Conservation (phyloP, 83 land plant species). For the Picea engelmannii region DNA sequence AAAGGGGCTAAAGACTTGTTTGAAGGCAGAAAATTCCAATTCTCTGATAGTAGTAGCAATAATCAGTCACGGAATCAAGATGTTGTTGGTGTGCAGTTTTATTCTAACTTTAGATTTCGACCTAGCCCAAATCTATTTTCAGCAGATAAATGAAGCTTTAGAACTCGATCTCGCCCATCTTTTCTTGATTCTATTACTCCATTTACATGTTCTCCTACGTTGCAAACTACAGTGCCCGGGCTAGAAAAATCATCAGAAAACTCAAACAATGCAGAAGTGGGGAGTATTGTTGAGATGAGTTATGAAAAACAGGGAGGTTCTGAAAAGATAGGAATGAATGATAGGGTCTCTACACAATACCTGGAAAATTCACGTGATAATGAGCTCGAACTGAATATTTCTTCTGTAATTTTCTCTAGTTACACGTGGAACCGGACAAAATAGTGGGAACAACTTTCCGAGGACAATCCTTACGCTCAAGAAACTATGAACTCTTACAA, state of each 20-base stretch:
- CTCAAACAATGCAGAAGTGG: background rate
- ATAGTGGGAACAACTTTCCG: too few relatives aligned
- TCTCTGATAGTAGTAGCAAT: constrained; percentile 3
- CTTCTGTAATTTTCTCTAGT: too few relatives aligned
- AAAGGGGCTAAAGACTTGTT: background rate
- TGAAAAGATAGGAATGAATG: constrained; percentile 11
- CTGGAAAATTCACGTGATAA: too few relatives aligned
- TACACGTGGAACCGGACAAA: too few relatives aligned
- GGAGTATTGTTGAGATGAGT: constrained; percentile 4
- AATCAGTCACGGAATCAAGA: background rate
- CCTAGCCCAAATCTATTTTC: background rate
- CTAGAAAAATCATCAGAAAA: constrained; percentile 16
- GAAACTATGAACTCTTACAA: too few relatives aligned
- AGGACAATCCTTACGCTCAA: too few relatives aligned
- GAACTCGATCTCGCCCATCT: constrained; percentile 46
- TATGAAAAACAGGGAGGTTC: constrained; percentile 5
- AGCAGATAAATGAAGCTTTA: constrained; percentile 9
- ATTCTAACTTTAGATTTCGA: background rate
- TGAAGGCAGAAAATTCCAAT: background rate
- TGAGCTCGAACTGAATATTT: too few relatives aligned
- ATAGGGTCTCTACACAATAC: background rate
- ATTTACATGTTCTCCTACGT: constrained; percentile 26
- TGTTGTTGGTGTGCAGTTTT: background rate
- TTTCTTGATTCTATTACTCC: constrained; percentile 57
- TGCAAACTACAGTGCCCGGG: constrained; percentile 12